phyloP scores from a whole-genome alignment of 1,284 basidiomycete species.

The Malassezia sympodialis region DNA sequence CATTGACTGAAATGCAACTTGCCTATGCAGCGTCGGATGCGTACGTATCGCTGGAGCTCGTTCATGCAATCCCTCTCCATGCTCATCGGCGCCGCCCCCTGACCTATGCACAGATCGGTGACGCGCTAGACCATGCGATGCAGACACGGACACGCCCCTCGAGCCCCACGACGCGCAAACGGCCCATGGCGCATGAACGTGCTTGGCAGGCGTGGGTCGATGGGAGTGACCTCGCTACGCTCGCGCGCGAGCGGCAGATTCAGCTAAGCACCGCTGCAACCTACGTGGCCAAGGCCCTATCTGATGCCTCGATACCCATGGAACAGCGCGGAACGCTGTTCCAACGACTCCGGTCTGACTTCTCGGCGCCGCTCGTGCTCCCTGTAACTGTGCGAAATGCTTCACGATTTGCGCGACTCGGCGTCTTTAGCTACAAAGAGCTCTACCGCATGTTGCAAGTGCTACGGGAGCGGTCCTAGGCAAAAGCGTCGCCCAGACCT shows the following conservation, averaged over 20 bases:
- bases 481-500: conserved; percentile 37
- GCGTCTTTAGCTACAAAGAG: conserved; percentile 9
- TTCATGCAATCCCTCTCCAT: conserved; percentile 18
- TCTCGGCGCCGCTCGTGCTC: neutral
- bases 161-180: conserved; percentile 5
- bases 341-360: conserved; percentile 9
- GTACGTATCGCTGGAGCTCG: conserved; percentile 29
- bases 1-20: conserved; percentile 22
- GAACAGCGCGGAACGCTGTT: neutral
- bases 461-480: conserved; percentile 11
- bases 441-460: neutral
- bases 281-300: conserved; percentile 18
- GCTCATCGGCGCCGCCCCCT: neutral
- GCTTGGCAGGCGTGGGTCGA: conserved; percentile 20
- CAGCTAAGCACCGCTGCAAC: conserved; percentile 14
- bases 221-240: conserved; percentile 6
- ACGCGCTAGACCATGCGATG: neutral
- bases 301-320: neutral
- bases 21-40: conserved; percentile 37
- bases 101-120: neutral
- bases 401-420: neutral
- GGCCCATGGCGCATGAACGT: conserved; percentile 18
- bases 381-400: neutral
- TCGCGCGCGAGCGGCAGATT: conserved; percentile 16
- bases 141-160: neutral